phyloP scores from a whole-genome alignment of 345 rosid species.

The Eucalyptus curtisii region DNA sequence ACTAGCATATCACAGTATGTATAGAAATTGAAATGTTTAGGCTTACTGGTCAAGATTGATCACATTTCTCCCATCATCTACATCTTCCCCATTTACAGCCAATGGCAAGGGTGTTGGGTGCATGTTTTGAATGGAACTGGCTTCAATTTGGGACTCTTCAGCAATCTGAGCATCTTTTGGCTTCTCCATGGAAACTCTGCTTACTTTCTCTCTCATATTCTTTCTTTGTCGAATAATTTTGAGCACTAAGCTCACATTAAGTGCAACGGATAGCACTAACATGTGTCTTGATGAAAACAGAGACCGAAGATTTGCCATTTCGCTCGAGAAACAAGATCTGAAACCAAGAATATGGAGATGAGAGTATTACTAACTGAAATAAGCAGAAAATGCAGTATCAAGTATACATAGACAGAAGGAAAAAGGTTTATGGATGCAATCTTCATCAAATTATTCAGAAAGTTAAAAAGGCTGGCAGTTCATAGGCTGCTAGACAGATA shows the following conservation, averaged over 20 bases:
- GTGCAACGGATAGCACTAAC: conserved; percentile 52
- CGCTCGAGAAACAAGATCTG: not conserved
- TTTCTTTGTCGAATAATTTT: conserved; percentile 15
- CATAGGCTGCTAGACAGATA: not conserved
- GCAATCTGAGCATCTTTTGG: not conserved
- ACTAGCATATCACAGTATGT: not conserved
- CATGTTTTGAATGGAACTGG: not conserved
- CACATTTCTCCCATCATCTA: conserved; percentile 19
- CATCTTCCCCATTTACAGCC: not conserved
- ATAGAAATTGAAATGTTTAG: not conserved
- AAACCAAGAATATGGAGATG: not conserved
- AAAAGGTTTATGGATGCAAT: not conserved
- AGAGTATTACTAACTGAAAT: not conserved
- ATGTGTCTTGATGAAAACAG: conserved; percentile 42
- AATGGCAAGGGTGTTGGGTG: not conserved
- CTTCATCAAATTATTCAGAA: not conserved
- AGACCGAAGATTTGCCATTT: conserved; percentile 25
- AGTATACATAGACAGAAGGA: not conserved
- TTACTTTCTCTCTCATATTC: not conserved
- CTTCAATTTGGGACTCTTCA: not conserved
- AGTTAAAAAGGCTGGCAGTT: not conserved
- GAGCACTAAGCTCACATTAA: conserved; percentile 52
- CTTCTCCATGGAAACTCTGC: not conserved
- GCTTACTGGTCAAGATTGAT: conserved; percentile 67
- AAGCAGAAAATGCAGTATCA: not conserved